Evolutionary conservation across 176 grass and related monocot genomes (phyloP).

Genomic region (Puccinellia tenuiflora): DNA sequence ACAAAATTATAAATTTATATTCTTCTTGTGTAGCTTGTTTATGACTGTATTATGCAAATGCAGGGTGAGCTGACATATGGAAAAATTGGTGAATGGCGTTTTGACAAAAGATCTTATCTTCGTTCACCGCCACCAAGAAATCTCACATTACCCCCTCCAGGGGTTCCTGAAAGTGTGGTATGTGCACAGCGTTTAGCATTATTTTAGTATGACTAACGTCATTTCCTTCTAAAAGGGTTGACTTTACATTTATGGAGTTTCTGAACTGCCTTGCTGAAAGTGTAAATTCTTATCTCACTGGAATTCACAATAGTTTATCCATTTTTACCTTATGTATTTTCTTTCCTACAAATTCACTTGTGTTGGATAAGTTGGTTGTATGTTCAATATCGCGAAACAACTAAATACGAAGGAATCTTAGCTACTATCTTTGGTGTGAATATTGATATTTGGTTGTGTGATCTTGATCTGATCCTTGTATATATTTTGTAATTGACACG

Average conservation of each 20-base stretch:
- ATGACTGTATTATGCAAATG: conserved; percentile 14
- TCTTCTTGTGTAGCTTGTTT: not conserved
- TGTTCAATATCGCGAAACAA: not conserved
- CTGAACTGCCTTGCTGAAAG: not conserved
- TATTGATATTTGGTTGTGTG: not conserved
- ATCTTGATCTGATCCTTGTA: not conserved
- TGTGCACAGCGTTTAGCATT: conserved; percentile 12
- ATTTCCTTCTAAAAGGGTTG: not conserved
- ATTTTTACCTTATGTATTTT: not conserved
- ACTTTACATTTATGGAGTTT: conserved; percentile 2
- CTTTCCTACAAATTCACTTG: not conserved
- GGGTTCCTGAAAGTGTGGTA: conserved; percentile 99
- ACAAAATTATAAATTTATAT: not conserved
- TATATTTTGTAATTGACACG: not conserved
- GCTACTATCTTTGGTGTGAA: not conserved
- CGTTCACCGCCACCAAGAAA: conserved; percentile 81
- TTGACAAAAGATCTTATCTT: conserved; percentile 95
- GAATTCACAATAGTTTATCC: not conserved
- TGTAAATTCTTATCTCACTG: not conserved
- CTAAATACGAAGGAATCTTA: not conserved
- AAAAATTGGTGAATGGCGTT: conserved; percentile 87
- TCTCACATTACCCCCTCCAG: conserved; percentile 77
- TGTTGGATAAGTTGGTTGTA: not conserved
- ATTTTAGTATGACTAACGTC: not conserved
- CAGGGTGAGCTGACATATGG: conserved; percentile 91